A percentile compares a stretch with the other conserved stretches of the same genome.
These are phyloP conservation scores for Liquidambar formosana DNA, from an alignment of 164 flowering plant species.

Conservation along the genomic window DNA sequence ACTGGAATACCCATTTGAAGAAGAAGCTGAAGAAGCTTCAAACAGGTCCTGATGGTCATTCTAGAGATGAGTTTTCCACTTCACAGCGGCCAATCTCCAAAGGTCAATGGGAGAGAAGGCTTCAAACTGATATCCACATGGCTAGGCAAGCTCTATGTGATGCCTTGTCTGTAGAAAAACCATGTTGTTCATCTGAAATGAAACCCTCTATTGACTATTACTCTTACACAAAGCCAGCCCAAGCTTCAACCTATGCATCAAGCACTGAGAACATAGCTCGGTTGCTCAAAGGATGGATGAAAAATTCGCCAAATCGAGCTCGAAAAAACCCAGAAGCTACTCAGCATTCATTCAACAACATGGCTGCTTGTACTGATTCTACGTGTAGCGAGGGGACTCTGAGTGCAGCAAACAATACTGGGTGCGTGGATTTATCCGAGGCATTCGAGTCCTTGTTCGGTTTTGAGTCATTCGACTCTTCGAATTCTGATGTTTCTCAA, in stretches of 20 bases:
- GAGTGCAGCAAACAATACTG: conserved; percentile 12
- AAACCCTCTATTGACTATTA: conserved; percentile 16
- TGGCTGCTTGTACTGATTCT: conserved; percentile 14
- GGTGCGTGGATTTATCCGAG: conserved; percentile 33
- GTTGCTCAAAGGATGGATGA: conserved; percentile 59
- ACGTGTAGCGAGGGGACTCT: conserved; percentile 22
- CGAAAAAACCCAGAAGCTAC: conserved; percentile 25
- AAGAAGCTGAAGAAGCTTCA: conserved; percentile 39
- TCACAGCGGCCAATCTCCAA: conserved; percentile 38
- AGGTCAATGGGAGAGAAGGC: conserved; percentile 83
- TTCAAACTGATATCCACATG: conserved; percentile 66
- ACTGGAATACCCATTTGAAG: conserved; percentile 49
- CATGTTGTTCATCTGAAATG: conserved; percentile 12
- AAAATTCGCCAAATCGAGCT: conserved; percentile 31
- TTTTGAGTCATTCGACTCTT: conserved; percentile 46
- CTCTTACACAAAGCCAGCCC: conserved; percentile 2
- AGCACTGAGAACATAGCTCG: conserved; percentile 74
- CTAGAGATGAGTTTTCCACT: conserved; percentile 19
- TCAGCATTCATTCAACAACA: conserved; percentile 20
- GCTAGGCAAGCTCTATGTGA: conserved; percentile 68
- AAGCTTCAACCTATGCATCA: conserved; percentile 47
- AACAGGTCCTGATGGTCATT: conserved; percentile 14
- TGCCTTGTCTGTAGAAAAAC: conserved; percentile 47
- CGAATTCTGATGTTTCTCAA: conserved; percentile 49
- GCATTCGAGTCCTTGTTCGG: conserved; percentile 51